A percentile compares a stretch with the other conserved stretches of the same genome.
These are phyloP conservation scores for Inonotus obliquus DNA, from an alignment of 1,284 basidiomycete species.

Conservation along the genomic window DNA sequence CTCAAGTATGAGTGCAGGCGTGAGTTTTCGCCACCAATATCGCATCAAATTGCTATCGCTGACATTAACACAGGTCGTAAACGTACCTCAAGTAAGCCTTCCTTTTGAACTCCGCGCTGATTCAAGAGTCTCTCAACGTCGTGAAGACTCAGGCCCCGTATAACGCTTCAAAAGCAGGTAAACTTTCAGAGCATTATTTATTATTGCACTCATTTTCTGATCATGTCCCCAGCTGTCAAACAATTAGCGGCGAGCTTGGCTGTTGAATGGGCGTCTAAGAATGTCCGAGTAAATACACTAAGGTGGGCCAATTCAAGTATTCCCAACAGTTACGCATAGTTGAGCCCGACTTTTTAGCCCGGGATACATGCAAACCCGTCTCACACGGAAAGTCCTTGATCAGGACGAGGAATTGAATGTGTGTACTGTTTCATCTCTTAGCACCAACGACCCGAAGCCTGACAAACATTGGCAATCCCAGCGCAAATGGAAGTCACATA, in stretches of 20 bases:
- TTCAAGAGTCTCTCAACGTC: not conserved
- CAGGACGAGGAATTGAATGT: constrained; percentile 74
- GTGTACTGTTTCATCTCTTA: constrained; percentile 16
- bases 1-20: constrained; percentile 86
- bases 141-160: constrained; percentile 87
- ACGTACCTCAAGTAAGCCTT: constrained; percentile 65
- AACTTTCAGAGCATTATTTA: constrained; percentile 20
- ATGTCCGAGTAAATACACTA: constrained; percentile 77
- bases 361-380: constrained; percentile 86
- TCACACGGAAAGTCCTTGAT: constrained; percentile 76
- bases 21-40: constrained; percentile 42
- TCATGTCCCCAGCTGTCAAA: constrained; percentile 56
- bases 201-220: constrained; percentile 2
- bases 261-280: constrained; percentile 86
- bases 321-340: not conserved
- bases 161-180: constrained; percentile 87
- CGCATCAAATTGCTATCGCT: too few species aligned
- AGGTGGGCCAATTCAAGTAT: constrained; percentile 40
- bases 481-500: constrained; percentile 86
- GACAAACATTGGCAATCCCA: constrained; percentile 29
- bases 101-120: too few species aligned
- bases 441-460: not conserved
- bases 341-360: constrained; percentile 43
- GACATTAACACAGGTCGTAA: constrained; percentile 73
- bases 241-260: constrained; percentile 85